Percentiles rank a stretch among this genome's conserved stretches.
These are phyloP conservation scores for Moricandia moricandioides DNA, from an alignment of 345 rosid genomes.

Conservation along the genomic window DNA sequence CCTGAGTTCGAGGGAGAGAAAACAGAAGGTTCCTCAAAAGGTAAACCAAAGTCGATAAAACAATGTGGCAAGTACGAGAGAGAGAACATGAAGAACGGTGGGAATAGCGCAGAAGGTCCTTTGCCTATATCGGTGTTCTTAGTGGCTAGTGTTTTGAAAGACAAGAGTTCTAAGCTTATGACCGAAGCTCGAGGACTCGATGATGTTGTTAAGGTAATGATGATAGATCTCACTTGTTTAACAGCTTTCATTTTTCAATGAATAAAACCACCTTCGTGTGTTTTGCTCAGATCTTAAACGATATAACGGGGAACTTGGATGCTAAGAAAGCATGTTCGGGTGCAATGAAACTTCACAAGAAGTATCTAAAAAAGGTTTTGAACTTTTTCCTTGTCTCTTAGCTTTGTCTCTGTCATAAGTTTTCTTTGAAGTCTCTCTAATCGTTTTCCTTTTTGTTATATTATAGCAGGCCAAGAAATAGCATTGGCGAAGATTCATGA, in stretches of 20 bases:
- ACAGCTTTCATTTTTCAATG: no score
- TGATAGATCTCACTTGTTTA: not conserved
- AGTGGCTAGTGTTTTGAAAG: conserved; percentile 96
- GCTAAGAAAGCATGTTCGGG: conserved; percentile 89
- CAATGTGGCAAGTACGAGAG: conserved; percentile 88
- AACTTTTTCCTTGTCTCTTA: not conserved
- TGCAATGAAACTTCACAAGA: conserved; percentile 97
- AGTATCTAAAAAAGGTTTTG: conserved; percentile 74
- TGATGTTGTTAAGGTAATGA: conserved; percentile 79
- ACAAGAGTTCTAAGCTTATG: conserved; percentile 77
- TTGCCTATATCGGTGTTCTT: conserved; percentile 92
- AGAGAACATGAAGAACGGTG: conserved; percentile 69
- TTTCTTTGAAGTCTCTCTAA: no score
- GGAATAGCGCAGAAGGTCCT: conserved; percentile 56
- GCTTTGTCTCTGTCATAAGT: not conserved
- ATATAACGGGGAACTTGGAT: conserved; percentile 84
- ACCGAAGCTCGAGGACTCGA: conserved; percentile 91
- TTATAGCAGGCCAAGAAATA: conserved; percentile 38
- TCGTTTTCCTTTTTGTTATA: not conserved
- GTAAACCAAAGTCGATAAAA: conserved; percentile 56
- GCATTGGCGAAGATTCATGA: conserved; percentile 17
- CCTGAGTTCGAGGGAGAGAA: conserved; percentile 44
- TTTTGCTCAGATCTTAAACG: conserved; percentile 70
- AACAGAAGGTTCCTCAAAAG: conserved; percentile 52
- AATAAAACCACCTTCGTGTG: no score